A percentile compares a stretch with the other conserved stretches of the same genome.
phyloP scores from a whole-genome alignment of 768 basidiomycete genomes.

The Suillus luteus region DNA sequence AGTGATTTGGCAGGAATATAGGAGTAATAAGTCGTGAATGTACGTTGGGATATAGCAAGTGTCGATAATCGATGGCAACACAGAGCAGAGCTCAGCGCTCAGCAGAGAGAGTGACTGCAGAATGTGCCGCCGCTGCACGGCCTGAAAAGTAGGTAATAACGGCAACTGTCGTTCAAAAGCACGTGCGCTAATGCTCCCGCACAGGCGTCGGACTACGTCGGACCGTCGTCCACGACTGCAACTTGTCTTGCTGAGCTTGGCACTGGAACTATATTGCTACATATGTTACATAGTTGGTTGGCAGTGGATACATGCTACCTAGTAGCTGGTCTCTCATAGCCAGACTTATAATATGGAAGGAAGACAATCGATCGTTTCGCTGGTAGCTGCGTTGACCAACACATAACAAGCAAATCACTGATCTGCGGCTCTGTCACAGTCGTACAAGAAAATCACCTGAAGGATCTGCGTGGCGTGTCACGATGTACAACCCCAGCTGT shows the following conservation, averaged over 20 bases:
- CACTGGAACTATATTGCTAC: background rate
- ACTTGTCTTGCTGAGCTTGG: background rate
- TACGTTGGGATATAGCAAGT: background rate
- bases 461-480: background rate
- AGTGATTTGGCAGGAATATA: background rate
- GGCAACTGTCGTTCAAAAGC: background rate
- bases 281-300: background rate
- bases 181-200: slow-evolving; percentile 7
- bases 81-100: slow-evolving; percentile 1
- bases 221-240: background rate
- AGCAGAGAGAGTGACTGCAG: slow-evolving; percentile 1
- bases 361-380: background rate
- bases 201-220: background rate
- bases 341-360: background rate
- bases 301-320: background rate
- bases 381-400: background rate
- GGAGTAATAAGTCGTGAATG: background rate
- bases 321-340: background rate
- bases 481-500: background rate
- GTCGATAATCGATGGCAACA: background rate
- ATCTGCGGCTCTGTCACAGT: background rate
- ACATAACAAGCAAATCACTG: background rate
- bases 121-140: background rate
- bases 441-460: background rate
- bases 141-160: background rate